Conservation (phyloP, 2,329 filamentous ascomycete genomes). For the Colletotrichum tropicale region DNA sequence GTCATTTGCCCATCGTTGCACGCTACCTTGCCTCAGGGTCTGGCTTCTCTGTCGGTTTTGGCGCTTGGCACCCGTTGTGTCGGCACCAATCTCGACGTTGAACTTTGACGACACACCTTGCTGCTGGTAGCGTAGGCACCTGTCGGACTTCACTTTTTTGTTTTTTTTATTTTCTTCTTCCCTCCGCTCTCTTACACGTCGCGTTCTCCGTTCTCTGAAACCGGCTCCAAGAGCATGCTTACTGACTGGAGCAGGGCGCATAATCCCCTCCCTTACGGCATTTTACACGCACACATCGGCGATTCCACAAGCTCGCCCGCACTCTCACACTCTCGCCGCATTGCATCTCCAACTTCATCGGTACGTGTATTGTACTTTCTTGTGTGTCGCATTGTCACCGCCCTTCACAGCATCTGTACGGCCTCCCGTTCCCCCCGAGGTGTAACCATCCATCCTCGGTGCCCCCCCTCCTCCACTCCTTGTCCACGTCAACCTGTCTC, state of each 20-base stretch:
- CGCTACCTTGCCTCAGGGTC: background rate
- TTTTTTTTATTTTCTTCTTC: background rate
- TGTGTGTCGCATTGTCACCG: constrained; percentile 5
- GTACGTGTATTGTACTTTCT: constrained; percentile 15
- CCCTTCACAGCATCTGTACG: background rate
- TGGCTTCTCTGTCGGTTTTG: background rate
- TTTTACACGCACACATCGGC: constrained; percentile 3
- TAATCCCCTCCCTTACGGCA: constrained; percentile 5
- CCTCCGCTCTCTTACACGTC: background rate
- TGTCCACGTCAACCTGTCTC: constrained; percentile 17
- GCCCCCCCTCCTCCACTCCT: background rate
- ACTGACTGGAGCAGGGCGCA: constrained; percentile 11
- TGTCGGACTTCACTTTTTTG: background rate
- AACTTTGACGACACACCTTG: background rate
- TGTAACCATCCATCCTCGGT: constrained; percentile 9
- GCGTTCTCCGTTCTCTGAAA: background rate
- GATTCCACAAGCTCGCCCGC: background rate
- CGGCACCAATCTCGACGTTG: background rate
- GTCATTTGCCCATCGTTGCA: background rate
- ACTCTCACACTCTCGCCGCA: background rate
- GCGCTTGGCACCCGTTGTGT: background rate
- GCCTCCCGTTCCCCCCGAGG: background rate
- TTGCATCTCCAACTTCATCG: background rate
- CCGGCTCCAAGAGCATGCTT: constrained; percentile 9
- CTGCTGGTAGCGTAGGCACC: background rate